A percentile compares a stretch with the other conserved stretches of the same genome.
Conservation (phyloP, 2,329 filamentous ascomycete genomes). For the Drechslerella stenobrocha region DNA sequence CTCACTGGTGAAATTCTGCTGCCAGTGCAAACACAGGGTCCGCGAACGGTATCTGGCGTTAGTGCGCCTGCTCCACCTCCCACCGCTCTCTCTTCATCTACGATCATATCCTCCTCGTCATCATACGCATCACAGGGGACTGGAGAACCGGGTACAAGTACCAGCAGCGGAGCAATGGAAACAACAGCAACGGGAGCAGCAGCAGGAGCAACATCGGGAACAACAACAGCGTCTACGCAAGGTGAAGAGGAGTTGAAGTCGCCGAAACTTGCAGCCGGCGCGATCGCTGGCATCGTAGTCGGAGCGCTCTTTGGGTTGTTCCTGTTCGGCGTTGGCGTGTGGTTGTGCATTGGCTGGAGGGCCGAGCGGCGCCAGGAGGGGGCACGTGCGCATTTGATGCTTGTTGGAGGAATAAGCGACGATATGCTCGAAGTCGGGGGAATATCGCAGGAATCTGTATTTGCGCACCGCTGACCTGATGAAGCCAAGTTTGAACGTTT, state of each 20-base stretch:
- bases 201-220: neutral
- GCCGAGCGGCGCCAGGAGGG: conserved; percentile 7
- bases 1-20: conserved; percentile 10
- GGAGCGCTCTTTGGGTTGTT: neutral
- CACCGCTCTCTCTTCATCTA: neutral
- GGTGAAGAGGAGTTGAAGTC: neutral
- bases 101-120: too few relatives aligned
- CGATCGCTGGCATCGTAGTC: conserved; percentile 19
- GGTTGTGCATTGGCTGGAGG: conserved; percentile 13
- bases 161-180: too few relatives aligned
- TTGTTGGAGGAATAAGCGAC: too few relatives aligned
- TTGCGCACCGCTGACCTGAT: too few relatives aligned
- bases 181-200: neutral
- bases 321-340: conserved; percentile 6
- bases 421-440: too few relatives aligned
- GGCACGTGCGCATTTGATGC: too few relatives aligned
- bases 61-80: neutral
- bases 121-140: too few relatives aligned
- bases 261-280: neutral
- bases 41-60: neutral
- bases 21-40: conserved; percentile 7
- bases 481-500: too few relatives aligned
- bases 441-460: too few relatives aligned
- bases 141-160: too few relatives aligned
- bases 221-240: neutral